Evolutionary conservation across 73 alveolate species (phyloP).

Genomic region (Uronychia binucleata): DNA sequence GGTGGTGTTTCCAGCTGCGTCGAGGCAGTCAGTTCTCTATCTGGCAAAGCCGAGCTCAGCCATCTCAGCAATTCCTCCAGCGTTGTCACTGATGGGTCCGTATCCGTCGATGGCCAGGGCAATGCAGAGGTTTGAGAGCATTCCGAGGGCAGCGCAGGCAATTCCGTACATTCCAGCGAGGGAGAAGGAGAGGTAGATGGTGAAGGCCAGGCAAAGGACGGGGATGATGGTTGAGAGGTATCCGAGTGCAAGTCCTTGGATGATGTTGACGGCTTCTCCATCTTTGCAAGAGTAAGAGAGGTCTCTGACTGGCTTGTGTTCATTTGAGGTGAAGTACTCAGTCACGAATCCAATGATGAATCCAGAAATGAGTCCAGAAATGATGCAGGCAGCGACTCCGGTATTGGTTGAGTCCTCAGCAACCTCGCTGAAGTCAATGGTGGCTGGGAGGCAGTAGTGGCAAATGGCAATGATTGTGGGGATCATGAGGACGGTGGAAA

Average conservation of each 20-base stretch:
- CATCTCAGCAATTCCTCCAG: conserved; percentile 99
- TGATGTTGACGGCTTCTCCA: conserved; percentile 94
- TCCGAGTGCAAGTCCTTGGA: conserved; percentile 93
- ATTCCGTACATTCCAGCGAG: conserved; percentile 87
- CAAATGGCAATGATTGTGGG: conserved; percentile 61
- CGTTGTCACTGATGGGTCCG: conserved; percentile 97
- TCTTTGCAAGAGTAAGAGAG: conserved; percentile 88
- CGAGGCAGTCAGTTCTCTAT: conserved; percentile 91
- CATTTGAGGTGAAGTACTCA: conserved; percentile 90
- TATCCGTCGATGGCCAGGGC: conserved; percentile 93
- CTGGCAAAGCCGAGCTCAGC: conserved; percentile 79
- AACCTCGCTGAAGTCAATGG: conserved; percentile 51
- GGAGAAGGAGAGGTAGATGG: conserved; percentile 76
- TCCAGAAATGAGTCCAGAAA: conserved; percentile 85
- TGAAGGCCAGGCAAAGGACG: conserved; percentile 73
- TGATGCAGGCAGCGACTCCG: conserved; percentile 59
- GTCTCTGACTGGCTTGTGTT: conserved; percentile 87
- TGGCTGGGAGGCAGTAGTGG: conserved; percentile 54
- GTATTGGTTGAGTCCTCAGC: conserved; percentile 53
- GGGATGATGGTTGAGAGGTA: conserved; percentile 87
- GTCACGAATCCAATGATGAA: conserved; percentile 79
- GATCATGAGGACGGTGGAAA: conserved; percentile 71
- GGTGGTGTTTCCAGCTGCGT: conserved; percentile 97
- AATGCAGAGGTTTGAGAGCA: conserved; percentile 88
- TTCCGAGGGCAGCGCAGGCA: conserved; percentile 96